A percentile compares a stretch with the other conserved stretches of the same genome.
Conservation (phyloP, 164 flowering plant genomes). For the Akebia trifoliata region DNA sequence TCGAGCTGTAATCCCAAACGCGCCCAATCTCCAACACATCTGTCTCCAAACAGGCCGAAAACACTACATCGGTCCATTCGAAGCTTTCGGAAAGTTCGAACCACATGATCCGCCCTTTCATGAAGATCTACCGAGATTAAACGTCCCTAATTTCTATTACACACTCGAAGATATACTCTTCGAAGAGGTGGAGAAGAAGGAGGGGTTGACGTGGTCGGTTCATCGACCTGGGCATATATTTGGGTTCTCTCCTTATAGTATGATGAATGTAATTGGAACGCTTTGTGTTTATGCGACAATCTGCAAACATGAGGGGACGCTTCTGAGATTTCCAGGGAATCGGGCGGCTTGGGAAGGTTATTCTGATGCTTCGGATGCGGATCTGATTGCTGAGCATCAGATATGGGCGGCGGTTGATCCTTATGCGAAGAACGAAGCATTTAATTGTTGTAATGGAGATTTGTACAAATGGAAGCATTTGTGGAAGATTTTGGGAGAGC, state of each 20-base stretch:
- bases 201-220: constrained; percentile 60
- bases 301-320: constrained; percentile 57
- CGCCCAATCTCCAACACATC: constrained; percentile 57
- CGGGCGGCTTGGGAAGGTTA: constrained; percentile 33
- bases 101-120: constrained; percentile 59
- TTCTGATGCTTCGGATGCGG: constrained; percentile 58
- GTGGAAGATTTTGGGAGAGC: constrained; percentile 68
- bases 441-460: constrained; percentile 68
- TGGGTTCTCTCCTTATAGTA: constrained; percentile 69
- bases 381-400: constrained; percentile 77
- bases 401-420: constrained; percentile 85
- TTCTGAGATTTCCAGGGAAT: constrained; percentile 57
- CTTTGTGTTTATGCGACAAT: constrained; percentile 72
- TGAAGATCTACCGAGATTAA: constrained; percentile 65
- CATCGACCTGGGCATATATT: constrained; percentile 54
- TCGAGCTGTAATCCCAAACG: constrained; percentile 47
- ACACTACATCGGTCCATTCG: constrained; percentile 59
- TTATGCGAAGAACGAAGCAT: constrained; percentile 66
- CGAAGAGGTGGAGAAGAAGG: constrained; percentile 42
- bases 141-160: constrained; percentile 55
- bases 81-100: constrained; percentile 24
- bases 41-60: constrained; percentile 67
- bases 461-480: constrained; percentile 83
- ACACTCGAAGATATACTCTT: constrained; percentile 52
- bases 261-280: constrained; percentile 61